Conservation (phyloP, 768 basidiomycete species). For the Coprinopsis sp. region DNA sequence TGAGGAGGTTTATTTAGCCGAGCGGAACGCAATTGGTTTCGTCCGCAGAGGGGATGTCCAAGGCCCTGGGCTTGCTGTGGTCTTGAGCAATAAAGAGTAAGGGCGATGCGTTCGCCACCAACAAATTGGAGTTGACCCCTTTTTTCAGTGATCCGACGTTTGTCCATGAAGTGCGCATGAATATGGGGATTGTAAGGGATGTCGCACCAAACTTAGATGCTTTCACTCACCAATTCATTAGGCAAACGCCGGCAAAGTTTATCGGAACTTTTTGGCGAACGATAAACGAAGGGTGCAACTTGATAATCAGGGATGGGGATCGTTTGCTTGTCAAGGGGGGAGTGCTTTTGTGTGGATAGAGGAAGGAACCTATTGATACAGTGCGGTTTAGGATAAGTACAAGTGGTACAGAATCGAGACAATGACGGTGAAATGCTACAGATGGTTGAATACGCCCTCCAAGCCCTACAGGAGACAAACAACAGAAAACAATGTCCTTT, state of each 20-base stretch:
- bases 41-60: slow-evolving; percentile 56
- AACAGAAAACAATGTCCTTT: too few relatives aligned
- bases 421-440: too few relatives aligned
- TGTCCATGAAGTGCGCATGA: slow-evolving; percentile 55
- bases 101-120: slow-evolving; percentile 21
- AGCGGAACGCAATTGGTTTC: slow-evolving; percentile 68
- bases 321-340: slow-evolving; percentile 54
- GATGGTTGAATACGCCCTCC: too few relatives aligned
- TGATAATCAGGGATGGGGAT: slow-evolving; percentile 57
- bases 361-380: too few relatives aligned
- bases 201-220: slow-evolving; percentile 2
- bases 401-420: too few relatives aligned
- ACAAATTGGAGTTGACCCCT: neutral
- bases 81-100: slow-evolving; percentile 58
- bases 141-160: slow-evolving; percentile 25
- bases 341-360: slow-evolving; percentile 58
- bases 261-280: slow-evolving; percentile 44
- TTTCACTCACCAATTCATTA: slow-evolving; percentile 14
- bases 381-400: too few relatives aligned
- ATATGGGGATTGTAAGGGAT: slow-evolving; percentile 54
- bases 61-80: slow-evolving; percentile 62
- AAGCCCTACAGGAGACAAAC: too few relatives aligned
- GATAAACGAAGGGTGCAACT: slow-evolving; percentile 38
- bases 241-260: slow-evolving; percentile 37
- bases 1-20: slow-evolving; percentile 53